phyloP scores from a whole-genome alignment of 1,139 yeast species.

The Geotrichum europaeum region DNA sequence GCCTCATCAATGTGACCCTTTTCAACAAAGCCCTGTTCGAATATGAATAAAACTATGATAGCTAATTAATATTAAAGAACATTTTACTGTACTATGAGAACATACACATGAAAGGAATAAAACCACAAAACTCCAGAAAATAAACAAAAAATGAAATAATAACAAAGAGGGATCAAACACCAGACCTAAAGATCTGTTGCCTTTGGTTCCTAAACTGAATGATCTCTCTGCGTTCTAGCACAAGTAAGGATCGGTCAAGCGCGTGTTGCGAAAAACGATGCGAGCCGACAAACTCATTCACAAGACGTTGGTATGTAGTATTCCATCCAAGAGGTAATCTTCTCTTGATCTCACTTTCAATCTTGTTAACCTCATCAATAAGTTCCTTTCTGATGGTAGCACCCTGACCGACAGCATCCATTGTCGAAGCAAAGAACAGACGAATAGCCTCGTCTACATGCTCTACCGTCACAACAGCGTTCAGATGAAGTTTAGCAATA shows the following conservation, averaged over 20 bases:
- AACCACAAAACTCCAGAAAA: not conserved
- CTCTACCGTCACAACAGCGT: slow-evolving; percentile 77
- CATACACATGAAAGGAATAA: not conserved
- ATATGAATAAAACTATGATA: not conserved
- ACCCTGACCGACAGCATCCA: slow-evolving; percentile 94
- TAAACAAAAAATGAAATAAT: slow-evolving; percentile 23
- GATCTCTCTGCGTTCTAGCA: slow-evolving; percentile 79
- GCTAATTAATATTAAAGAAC: not conserved
- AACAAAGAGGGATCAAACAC: slow-evolving; percentile 43
- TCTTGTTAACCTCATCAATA: slow-evolving; percentile 64
- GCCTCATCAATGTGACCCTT: too few relatives aligned
- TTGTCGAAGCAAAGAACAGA: slow-evolving; percentile 90
- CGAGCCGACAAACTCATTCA: slow-evolving; percentile 72
- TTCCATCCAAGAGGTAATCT: slow-evolving; percentile 97
- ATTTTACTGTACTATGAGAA: not conserved
- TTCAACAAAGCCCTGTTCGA: not conserved
- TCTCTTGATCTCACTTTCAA: slow-evolving; percentile 80
- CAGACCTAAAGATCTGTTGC: slow-evolving; percentile 74
- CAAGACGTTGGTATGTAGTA: slow-evolving; percentile 76
- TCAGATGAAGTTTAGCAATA: slow-evolving; percentile 76
- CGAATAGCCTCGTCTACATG: slow-evolving; percentile 97
- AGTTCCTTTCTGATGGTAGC: slow-evolving; percentile 49
- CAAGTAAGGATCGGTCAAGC: slow-evolving; percentile 73
- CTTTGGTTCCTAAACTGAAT: slow-evolving; percentile 86
- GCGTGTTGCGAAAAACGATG: slow-evolving; percentile 46